Conservation (phyloP, 2,329 filamentous ascomycete species). For the Phaeosphaeria sp. region DNA sequence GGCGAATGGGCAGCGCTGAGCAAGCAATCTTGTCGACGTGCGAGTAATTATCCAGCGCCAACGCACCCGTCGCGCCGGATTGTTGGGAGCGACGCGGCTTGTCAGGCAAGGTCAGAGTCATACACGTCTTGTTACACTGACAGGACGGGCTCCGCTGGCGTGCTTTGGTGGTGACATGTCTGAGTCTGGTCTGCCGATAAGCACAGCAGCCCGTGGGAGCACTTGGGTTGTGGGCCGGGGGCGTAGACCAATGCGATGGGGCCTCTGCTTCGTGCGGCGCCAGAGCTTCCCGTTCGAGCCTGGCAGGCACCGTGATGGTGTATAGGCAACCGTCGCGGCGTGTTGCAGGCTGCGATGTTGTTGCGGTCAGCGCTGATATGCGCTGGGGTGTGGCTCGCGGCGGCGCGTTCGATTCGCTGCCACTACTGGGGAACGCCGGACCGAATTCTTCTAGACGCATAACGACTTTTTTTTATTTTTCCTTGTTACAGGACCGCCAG, state of each 20-base stretch:
- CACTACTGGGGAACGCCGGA: neutral
- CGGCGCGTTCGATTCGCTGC: neutral
- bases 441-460: neutral
- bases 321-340: conserved; percentile 18
- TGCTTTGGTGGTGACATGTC: neutral
- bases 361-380: neutral
- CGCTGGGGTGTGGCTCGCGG: neutral
- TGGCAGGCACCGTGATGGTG: conserved; percentile 14
- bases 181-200: conserved; percentile 2
- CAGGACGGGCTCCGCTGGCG: neutral
- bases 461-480: neutral
- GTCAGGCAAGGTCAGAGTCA: neutral
- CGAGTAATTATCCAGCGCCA: neutral
- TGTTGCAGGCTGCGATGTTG: neutral
- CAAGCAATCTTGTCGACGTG: neutral
- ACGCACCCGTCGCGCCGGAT: neutral
- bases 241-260: neutral
- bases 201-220: neutral
- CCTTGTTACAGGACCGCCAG: neutral
- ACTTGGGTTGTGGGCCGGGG: neutral
- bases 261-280: neutral
- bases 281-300: conserved; percentile 15
- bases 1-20: neutral
- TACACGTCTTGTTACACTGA: neutral
- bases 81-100: neutral